A percentile compares a stretch with the other conserved stretches of the same genome.
phyloP scores from a whole-genome alignment of 768 basidiomycete genomes.

The Leccinum sublutescens region DNA sequence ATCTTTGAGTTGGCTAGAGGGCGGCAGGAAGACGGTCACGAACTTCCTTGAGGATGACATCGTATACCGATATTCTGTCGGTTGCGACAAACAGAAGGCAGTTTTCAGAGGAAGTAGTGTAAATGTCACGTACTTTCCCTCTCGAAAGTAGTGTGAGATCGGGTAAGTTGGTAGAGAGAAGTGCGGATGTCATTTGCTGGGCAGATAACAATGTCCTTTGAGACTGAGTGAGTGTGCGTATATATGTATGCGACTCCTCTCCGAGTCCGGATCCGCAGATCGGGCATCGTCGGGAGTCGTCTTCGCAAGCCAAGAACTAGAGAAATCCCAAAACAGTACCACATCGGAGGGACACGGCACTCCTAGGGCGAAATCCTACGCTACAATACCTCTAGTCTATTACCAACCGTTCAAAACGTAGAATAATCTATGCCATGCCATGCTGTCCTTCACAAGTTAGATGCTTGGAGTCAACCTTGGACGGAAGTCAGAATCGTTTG shows the following conservation, averaged over 20 bases:
- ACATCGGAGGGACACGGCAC: slow-evolving; percentile 14
- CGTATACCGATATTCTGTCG: slow-evolving; percentile 95
- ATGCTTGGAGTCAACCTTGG: slow-evolving; percentile 52
- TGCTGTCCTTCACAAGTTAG: slow-evolving; percentile 19
- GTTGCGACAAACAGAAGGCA: slow-evolving; percentile 90
- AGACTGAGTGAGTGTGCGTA: not conserved
- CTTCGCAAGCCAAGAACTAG: not conserved
- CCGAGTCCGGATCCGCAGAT: not conserved
- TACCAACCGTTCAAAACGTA: not conserved
- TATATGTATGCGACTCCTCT: not conserved
- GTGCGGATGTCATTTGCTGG: slow-evolving; percentile 32
- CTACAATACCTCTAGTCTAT: slow-evolving; percentile 18
- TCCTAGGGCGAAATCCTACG: slow-evolving; percentile 10
- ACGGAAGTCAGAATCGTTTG: slow-evolving; percentile 14
- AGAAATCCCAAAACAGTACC: not conserved
- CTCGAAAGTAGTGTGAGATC: slow-evolving; percentile 70
- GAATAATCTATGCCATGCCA: slow-evolving; percentile 14
- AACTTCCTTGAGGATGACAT: slow-evolving; percentile 92
- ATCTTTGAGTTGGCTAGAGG: not conserved
- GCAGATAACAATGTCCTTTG: not conserved
- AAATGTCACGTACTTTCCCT: slow-evolving; percentile 98
- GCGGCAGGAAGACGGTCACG: slow-evolving; percentile 31
- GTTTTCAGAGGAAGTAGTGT: slow-evolving; percentile 66
- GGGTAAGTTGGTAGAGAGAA: slow-evolving; percentile 58
- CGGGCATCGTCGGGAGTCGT: not conserved